Conservation (phyloP, 2,329 filamentous ascomycete genomes). For the Chaetothyriales sp. region DNA sequence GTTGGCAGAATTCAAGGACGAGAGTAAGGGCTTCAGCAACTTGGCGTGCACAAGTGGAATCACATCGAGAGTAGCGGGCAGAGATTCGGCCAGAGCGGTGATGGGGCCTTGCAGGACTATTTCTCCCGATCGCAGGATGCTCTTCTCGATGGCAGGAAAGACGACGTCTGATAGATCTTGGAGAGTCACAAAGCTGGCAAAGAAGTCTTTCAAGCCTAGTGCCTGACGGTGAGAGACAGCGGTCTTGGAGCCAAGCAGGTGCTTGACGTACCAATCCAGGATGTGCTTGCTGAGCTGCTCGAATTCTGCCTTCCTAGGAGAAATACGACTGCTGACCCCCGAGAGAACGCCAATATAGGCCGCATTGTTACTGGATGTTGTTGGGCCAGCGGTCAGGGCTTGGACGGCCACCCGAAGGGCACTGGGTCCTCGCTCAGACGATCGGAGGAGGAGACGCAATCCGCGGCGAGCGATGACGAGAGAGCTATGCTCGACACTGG, state of each 20-base stretch:
- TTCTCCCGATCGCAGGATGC: constrained; percentile 75
- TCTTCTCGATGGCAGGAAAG: constrained; percentile 72
- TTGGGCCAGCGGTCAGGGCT: constrained; percentile 52
- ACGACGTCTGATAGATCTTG: constrained; percentile 64
- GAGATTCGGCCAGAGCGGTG: constrained; percentile 52
- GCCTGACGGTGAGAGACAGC: constrained; percentile 57
- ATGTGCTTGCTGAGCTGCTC: constrained; percentile 54
- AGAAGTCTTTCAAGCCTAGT: constrained; percentile 65
- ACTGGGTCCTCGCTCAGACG: constrained; percentile 42
- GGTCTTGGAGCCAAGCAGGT: constrained; percentile 65
- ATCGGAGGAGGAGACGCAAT: constrained; percentile 56
- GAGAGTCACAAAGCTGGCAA: constrained; percentile 53
- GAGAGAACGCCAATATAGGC: constrained; percentile 71
- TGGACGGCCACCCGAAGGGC: constrained; percentile 49
- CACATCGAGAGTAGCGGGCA: constrained; percentile 59
- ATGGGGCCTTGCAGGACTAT: constrained; percentile 70
- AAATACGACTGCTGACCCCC: constrained; percentile 64
- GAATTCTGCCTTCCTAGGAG: constrained; percentile 46
- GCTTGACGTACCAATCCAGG: constrained; percentile 69
- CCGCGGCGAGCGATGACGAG: constrained; percentile 64
- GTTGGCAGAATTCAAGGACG: constrained; percentile 85
- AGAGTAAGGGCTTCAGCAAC: constrained; percentile 72
- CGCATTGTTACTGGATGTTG: constrained; percentile 53
- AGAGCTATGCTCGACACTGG: constrained; percentile 55
- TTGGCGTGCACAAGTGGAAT: constrained; percentile 56